A percentile compares a stretch with the other conserved stretches of the same genome.
These are phyloP conservation scores for Russula emetica DNA, from an alignment of 768 basidiomycete species.

Conservation along the genomic window DNA sequence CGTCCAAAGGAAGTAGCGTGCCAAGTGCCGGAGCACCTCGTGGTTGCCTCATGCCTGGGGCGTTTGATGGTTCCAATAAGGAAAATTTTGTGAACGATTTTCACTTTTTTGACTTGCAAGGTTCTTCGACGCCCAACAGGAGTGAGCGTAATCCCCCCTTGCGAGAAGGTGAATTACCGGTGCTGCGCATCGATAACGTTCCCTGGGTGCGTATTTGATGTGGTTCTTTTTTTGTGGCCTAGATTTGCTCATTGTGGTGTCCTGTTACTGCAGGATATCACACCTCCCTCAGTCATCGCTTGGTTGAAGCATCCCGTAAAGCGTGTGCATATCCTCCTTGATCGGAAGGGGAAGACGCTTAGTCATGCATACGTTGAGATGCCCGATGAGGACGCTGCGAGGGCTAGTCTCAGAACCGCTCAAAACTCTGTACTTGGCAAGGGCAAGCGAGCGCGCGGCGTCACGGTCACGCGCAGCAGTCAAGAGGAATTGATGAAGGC, in stretches of 20 bases:
- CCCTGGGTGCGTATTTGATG: constrained; percentile 61
- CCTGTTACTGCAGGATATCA: constrained; percentile 60
- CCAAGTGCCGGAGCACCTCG: constrained; percentile 25
- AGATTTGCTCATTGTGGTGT: constrained; percentile 14
- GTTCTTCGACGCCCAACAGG: constrained; percentile 35
- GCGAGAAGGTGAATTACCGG: constrained; percentile 43
- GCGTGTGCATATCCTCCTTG: constrained; percentile 74
- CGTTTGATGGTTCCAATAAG: constrained; percentile 30
- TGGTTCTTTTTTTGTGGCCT: neutral
- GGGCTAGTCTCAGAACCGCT: constrained; percentile 56
- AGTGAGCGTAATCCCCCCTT: constrained; percentile 15
- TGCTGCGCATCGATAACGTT: constrained; percentile 82
- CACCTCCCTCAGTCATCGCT: constrained; percentile 60
- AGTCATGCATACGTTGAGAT: constrained; percentile 84
- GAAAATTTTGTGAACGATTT: constrained; percentile 30
- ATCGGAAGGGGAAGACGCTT: constrained; percentile 76
- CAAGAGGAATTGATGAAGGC: constrained; percentile 82
- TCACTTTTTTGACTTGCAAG: constrained; percentile 33
- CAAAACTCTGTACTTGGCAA: constrained; percentile 67
- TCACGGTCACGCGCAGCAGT: constrained; percentile 74
- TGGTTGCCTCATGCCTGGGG: constrained; percentile 25
- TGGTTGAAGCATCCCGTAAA: constrained; percentile 72
- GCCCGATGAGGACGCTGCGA: constrained; percentile 53
- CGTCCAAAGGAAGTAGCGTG: constrained; percentile 31
- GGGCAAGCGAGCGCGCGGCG: constrained; percentile 75